Percentiles rank a stretch among this genome's conserved stretches.
Conservation (phyloP, 345 rosid genomes). For the Eucalyptus viminalis region DNA sequence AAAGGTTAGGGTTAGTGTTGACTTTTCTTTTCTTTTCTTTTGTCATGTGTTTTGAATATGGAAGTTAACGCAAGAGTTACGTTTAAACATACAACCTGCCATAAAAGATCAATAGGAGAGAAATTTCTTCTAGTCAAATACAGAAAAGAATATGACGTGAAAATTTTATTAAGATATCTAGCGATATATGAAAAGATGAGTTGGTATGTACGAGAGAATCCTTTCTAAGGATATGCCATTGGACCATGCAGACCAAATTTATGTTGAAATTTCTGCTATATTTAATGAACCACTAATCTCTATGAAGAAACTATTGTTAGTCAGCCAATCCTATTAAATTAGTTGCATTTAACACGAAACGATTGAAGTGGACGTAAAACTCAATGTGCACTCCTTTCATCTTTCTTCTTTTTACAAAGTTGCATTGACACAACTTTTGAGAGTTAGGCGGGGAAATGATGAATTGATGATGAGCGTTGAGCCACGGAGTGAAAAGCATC, state of each 20-base stretch:
- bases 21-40: not conserved
- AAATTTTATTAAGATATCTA: not conserved
- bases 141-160: not conserved
- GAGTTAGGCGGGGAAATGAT: not conserved
- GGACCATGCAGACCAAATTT: not conserved
- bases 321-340: not conserved
- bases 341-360: not conserved
- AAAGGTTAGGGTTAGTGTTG: not conserved
- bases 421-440: not conserved
- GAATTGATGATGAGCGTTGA: not conserved
- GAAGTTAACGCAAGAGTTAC: not conserved
- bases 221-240: not conserved
- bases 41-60: not conserved
- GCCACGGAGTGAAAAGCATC: not conserved
- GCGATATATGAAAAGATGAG: not conserved
- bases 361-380: not conserved
- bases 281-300: not conserved
- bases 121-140: not conserved
- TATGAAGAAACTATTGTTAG: not conserved
- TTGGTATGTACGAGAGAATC: not conserved
- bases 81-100: not conserved
- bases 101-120: not conserved
- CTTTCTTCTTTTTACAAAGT: not conserved
- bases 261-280: not conserved
- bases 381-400: not conserved